A percentile compares a stretch with the other conserved stretches of the same genome.
These are phyloP conservation scores for Diddensiella santjacobensis DNA, from an alignment of 805 yeast species.

Conservation along the genomic window DNA sequence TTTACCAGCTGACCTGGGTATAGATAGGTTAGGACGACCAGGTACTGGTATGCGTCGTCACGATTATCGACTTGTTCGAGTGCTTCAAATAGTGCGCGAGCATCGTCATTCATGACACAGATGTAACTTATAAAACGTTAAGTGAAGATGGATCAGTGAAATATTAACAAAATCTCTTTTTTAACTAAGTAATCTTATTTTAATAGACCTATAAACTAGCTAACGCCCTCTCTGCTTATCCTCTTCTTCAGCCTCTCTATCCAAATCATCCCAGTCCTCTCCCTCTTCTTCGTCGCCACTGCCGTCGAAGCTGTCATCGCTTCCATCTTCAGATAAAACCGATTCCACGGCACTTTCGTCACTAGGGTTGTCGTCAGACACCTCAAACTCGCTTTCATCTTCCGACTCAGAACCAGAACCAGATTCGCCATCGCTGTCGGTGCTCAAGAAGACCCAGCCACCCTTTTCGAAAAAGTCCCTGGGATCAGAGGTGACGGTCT, in stretches of 20 bases:
- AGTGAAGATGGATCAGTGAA: not conserved
- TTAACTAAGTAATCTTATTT: not conserved
- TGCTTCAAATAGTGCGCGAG: not conserved
- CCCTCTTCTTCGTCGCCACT: constrained; percentile 37
- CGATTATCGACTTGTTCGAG: not conserved
- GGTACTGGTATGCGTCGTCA: constrained; percentile 2
- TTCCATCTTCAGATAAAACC: constrained; percentile 37
- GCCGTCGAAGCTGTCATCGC: constrained; percentile 29
- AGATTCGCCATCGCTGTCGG: constrained; percentile 77
- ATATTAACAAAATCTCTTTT: not conserved
- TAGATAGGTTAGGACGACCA: constrained; percentile 21
- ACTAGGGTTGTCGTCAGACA: constrained; percentile 57
- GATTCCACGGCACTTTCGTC: constrained; percentile 46
- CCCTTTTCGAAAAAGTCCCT: constrained; percentile 91
- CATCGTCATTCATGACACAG: not conserved
- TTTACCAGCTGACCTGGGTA: constrained; percentile 20
- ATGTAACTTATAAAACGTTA: too few relatives aligned
- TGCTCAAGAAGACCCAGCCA: constrained; percentile 93
- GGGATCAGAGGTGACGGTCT: constrained; percentile 87
- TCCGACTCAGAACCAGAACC: constrained; percentile 67
- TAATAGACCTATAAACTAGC: not conserved
- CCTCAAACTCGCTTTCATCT: constrained; percentile 56
- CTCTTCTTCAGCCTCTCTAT: constrained; percentile 45
- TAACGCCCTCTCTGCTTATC: constrained; percentile 26
- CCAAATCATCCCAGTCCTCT: constrained; percentile 58